Percentiles rank a stretch among this genome's conserved stretches.
These are phyloP conservation scores for Colletotrichum lupini DNA, from an alignment of 2,329 filamentous ascomycete species.

Conservation along the genomic window DNA sequence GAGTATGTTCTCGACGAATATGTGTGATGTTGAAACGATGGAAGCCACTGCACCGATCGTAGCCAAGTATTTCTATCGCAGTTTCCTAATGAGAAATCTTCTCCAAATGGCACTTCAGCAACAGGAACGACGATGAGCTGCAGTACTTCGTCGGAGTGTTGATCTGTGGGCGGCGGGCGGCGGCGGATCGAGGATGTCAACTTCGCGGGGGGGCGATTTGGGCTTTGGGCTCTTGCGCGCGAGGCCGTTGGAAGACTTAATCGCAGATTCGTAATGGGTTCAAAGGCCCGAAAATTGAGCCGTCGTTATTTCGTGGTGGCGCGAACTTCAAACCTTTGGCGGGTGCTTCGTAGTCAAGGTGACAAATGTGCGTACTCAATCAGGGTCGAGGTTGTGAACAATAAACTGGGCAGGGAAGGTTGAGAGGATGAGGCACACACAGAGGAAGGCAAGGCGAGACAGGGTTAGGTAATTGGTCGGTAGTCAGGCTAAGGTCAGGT, in stretches of 20 bases:
- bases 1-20: neutral
- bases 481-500: neutral
- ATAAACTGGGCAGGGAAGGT: constrained; percentile 5
- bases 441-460: constrained; percentile 6
- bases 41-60: neutral
- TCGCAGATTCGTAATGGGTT: neutral
- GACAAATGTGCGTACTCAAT: neutral
- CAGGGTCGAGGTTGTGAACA: neutral
- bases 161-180: neutral
- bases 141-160: neutral
- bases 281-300: neutral
- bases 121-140: neutral
- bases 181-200: neutral
- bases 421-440: constrained; percentile 3
- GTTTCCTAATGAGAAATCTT: neutral
- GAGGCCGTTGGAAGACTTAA: neutral
- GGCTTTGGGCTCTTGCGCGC: neutral
- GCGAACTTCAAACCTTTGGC: neutral
- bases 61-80: neutral
- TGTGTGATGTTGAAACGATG: neutral
- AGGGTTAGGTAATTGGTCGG: neutral
- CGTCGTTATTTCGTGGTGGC: neutral
- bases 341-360: neutral
- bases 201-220: constrained; percentile 5
- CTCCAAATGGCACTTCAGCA: neutral